Evolutionary conservation across 441 rosid species (phyloP), one percentile per base, ranked within the genome.

Genomic region (Pelargonium australe): DNA sequence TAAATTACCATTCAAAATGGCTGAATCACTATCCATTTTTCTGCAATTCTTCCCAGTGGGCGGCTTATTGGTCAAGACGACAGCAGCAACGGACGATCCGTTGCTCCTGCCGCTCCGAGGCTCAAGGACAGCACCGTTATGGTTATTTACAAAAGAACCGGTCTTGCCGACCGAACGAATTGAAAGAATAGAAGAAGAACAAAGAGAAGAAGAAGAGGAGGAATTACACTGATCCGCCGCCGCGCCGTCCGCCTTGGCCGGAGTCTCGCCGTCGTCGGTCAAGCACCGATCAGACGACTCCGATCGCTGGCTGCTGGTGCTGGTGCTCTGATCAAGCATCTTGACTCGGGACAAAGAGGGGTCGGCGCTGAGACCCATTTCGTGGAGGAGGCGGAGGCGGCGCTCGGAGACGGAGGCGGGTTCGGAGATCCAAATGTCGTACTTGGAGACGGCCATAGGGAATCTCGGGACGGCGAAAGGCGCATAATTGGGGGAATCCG

Each of bases 351-450:
- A 76, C 68, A 81, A 76, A 61, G 83, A 73, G 20, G 82, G 84
- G 77, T 85, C 89, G 20, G 80, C 73, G 47, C 74, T 69, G 61
- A 95, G 92, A 55, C 99, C 99, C 92, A 92, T 78, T 66, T 86
- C 86, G 55, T 57, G 82, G 12, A 87, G 82, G 25, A 95, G 85
- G 41, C 86, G 81, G 0, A 82, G 74, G 45, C 98, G 94, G 14
- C 97, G 88, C 79, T 95, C 98, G 20, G 95, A 89, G 7, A 95
- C 91, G 3, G 98, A 81, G 28, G 81, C 84, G 44, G 98, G 97
- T 43, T 89, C 87, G 64, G 98, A 86, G 87, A 85, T 87, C 99
- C 99, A 92, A 68, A 92, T 81, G 70, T 95, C 97, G 77, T 92
- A 87, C 73, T 76, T 79, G 10, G 86, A 80, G 10, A 72, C 77